Conservation (phyloP, 257 asterid species). For the Solanum sitiens region DNA sequence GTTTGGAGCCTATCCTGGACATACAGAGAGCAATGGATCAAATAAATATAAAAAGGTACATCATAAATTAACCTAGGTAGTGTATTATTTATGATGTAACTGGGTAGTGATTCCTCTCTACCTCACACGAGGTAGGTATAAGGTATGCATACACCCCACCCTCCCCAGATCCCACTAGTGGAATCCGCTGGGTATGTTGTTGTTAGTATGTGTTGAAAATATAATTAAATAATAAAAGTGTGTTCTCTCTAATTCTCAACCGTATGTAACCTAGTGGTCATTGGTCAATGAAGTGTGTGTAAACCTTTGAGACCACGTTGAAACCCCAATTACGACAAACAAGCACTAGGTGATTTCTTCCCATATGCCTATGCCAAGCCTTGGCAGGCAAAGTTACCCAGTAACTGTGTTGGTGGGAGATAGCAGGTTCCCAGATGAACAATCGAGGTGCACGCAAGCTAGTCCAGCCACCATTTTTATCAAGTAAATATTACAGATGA, state of each 20-base stretch:
- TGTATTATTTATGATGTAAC: background rate
- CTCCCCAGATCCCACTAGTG: background rate
- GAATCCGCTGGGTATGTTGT: background rate
- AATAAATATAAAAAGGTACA: background rate
- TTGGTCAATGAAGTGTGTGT: background rate
- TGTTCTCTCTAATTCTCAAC: too few relatives aligned
- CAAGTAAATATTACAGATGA: background rate
- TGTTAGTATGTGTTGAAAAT: background rate
- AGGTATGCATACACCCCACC: background rate
- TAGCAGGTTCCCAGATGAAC: background rate
- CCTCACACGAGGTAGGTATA: background rate
- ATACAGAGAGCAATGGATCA: background rate
- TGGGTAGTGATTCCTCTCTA: background rate
- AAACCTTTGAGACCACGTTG: background rate
- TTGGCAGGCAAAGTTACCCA: background rate
- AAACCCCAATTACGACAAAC: background rate
- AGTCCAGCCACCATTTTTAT: background rate
- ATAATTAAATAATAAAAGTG: too few relatives aligned
- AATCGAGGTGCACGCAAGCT: background rate
- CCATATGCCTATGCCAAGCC: background rate
- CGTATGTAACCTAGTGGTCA: background rate
- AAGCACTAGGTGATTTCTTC: background rate
- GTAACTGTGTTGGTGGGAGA: background rate
- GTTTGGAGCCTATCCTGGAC: conserved; percentile 80
- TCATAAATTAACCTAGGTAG: background rate